Percentiles rank a stretch among this genome's conserved stretches.
These are phyloP conservation scores for Ceratocystis cubensis DNA, from an alignment of 2,329 filamentous ascomycete species.

Conservation along the genomic window DNA sequence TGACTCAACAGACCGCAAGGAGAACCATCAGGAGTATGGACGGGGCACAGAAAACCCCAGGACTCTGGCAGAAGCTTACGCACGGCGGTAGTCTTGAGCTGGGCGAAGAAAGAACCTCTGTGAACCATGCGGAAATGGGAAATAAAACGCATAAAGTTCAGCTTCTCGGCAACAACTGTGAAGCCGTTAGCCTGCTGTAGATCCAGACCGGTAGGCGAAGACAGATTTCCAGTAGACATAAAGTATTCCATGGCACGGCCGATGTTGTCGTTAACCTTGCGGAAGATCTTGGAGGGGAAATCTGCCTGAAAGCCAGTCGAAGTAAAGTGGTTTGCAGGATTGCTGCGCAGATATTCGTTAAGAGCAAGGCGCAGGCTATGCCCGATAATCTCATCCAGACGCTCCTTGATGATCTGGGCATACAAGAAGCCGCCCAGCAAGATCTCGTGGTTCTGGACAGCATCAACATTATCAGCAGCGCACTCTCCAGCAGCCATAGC, in stretches of 20 bases:
- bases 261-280: conserved; percentile 75
- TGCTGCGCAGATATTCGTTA: conserved; percentile 44
- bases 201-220: conserved; percentile 84
- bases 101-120: conserved; percentile 95
- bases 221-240: conserved; percentile 84
- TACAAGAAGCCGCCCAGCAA: conserved; percentile 87
- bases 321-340: conserved; percentile 57
- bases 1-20: conserved; percentile 94
- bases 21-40: conserved; percentile 91
- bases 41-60: conserved; percentile 95
- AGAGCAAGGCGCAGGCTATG: conserved; percentile 40
- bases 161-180: conserved; percentile 93
- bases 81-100: conserved; percentile 93
- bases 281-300: conserved; percentile 65
- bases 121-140: conserved; percentile 99
- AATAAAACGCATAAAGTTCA: conserved; percentile 97
- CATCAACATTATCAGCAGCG: conserved; percentile 88
- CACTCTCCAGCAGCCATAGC: conserved; percentile 86
- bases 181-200: conserved; percentile 90
- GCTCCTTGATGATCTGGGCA: conserved; percentile 89
- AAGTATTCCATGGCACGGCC: conserved; percentile 88
- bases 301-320: conserved; percentile 67
- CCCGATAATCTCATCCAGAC: conserved; percentile 74
- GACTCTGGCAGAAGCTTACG: conserved; percentile 90
- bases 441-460: conserved; percentile 91